Evolutionary conservation across 495 filamentous ascomycete genomes (phyloP), one percentile per base, ranked within the genome.

Genomic region (Aspergillus egyptiacus): DNA sequence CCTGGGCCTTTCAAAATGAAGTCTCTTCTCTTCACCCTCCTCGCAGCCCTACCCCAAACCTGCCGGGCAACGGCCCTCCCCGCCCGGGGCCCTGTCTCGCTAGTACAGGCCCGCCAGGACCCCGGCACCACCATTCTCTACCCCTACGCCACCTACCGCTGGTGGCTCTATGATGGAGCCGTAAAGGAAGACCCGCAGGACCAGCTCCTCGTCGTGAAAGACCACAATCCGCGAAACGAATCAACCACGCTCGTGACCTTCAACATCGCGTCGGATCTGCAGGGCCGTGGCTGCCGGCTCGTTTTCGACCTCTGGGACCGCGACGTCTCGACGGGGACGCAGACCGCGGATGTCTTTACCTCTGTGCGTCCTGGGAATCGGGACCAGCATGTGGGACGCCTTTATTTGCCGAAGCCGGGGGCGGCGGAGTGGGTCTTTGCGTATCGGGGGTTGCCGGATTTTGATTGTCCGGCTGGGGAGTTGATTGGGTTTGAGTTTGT

Each of bases 401-500:
- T 55, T n/a, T 30, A 27, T 6, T 28, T 39, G n/a, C 14, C 41
- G 4, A 38, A 44, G 8, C 46, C 53, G 3, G 41, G 53, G 0
- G n/a, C 42, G 9, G 52, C 52, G 6, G 34, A 46, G 13, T 55
- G 52, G 52, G 20, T 50, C 10, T 9, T 38, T 34, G n/a, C 46
- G 9, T 50, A 34, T 27, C 3, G 23, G 17, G 52, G 52, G 2
- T 33, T 50, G 32, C 52, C 52, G 0, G 30, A 23, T 19, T 56
- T 56, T 46, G 23, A 20, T 7, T 51, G 48, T 14, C 53, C 43
- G 13, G 53, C 48, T 9, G 47, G 41, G 1, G 13, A 48, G 38
- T 10, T 51, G 23, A 39, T 48, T 37, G 53, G 42, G 17, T 56
- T 56, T 18, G 53, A 56, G 32, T 56, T 51, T 48, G 53, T 56